Evolutionary conservation across 1,139 yeast species (phyloP).

Genomic region (Blastobotrys capitulatus): DNA sequence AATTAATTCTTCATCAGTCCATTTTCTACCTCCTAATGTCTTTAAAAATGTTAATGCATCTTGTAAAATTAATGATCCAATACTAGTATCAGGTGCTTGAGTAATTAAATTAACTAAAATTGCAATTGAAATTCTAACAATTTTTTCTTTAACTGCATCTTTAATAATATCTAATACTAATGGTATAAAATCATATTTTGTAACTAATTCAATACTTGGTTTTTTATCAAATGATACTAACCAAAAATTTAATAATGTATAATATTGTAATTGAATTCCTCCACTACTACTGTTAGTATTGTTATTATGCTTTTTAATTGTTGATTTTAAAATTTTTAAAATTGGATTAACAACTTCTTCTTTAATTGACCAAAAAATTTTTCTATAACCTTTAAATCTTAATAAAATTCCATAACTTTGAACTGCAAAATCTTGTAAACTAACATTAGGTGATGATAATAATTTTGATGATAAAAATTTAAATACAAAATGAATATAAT

Average conservation of each 20-base stretch:
- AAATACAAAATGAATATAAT: constrained; percentile 38
- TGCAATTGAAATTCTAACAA: constrained; percentile 75
- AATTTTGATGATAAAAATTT: constrained; percentile 42
- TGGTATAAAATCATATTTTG: constrained; percentile 42
- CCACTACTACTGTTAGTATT: constrained; percentile 15
- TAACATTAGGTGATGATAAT: constrained; percentile 44
- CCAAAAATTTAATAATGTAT: constrained; percentile 77
- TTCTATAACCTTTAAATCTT: constrained; percentile 53
- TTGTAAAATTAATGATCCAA: constrained; percentile 69
- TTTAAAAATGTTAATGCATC: constrained; percentile 67
- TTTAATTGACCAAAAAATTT: constrained; percentile 49
- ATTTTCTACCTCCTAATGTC: constrained; percentile 75
- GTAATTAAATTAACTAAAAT: constrained; percentile 47
- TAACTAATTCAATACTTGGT: constrained; percentile 49
- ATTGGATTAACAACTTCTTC: constrained; percentile 53
- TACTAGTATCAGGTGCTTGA: constrained; percentile 38
- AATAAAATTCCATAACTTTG: constrained; percentile 63
- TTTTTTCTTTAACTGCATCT: constrained; percentile 85
- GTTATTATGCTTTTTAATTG: constrained; percentile 42
- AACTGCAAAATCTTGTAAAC: constrained; percentile 58
- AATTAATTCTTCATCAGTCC: constrained; percentile 91
- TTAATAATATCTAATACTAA: constrained; percentile 61
- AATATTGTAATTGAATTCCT: constrained; percentile 72
- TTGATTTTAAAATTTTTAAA: constrained; percentile 41
- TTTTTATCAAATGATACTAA: constrained; percentile 64